These are phyloP conservation scores for Wickerhamiella parazyma DNA, from an alignment of 805 yeast genomes.

Conservation along the genomic window DNA sequence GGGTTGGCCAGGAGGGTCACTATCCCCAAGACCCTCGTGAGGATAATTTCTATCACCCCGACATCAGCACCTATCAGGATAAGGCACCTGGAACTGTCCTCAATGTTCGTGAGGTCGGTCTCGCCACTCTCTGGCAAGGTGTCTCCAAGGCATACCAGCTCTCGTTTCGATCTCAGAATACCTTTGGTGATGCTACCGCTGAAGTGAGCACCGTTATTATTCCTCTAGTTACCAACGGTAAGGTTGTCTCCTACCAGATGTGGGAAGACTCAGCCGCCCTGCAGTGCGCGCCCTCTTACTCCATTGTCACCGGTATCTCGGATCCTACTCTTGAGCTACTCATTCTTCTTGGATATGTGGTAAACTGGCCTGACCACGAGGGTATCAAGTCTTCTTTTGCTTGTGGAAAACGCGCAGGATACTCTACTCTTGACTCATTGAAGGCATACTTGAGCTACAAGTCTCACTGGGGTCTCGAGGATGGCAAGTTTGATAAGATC, in stretches of 20 bases:
- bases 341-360: slow-evolving; percentile 11
- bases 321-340: slow-evolving; percentile 4
- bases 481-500: slow-evolving; percentile 6
- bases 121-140: slow-evolving; percentile 8
- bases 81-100: slow-evolving; percentile 11
- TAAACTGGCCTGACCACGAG: slow-evolving; percentile 22
- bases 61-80: neutral
- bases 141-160: slow-evolving; percentile 12
- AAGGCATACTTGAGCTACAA: slow-evolving; percentile 16
- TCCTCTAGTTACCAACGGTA: slow-evolving; percentile 8
- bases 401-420: slow-evolving; percentile 21
- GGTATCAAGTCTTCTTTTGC: slow-evolving; percentile 22
- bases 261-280: slow-evolving; percentile 21
- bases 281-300: slow-evolving; percentile 22
- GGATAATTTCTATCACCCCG: slow-evolving; percentile 11
- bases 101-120: slow-evolving; percentile 11
- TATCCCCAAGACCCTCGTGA: slow-evolving; percentile 10
- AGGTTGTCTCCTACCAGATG: slow-evolving; percentile 20
- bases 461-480: slow-evolving; percentile 12
- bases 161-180: slow-evolving; percentile 12
- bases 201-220: slow-evolving; percentile 14
- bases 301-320: slow-evolving; percentile 12
- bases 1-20: slow-evolving; percentile 7
- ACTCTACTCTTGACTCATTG: slow-evolving; percentile 21
- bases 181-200: slow-evolving; percentile 10